A percentile compares a stretch with the other conserved stretches of the same genome.
Evolutionary conservation across 108 stramenopile genomes (phyloP).

Genomic region (Skeletonema marinoi): DNA sequence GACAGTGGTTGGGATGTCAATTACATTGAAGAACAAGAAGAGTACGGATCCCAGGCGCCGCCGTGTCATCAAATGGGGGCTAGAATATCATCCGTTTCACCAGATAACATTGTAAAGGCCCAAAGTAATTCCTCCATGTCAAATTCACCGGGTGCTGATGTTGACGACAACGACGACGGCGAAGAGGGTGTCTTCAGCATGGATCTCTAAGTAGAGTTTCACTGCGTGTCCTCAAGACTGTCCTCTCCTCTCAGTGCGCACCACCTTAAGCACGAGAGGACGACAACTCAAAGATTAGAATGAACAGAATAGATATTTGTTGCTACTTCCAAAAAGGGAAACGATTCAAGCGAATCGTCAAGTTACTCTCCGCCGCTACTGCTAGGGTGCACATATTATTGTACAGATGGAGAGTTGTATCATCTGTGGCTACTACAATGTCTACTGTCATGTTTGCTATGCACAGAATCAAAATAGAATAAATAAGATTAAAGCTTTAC

Average conservation of each 20-base stretch:
- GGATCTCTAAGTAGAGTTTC: constrained; percentile 10
- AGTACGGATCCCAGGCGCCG: neutral
- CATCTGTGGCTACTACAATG: neutral
- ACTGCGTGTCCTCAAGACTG: neutral
- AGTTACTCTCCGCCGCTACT: neutral
- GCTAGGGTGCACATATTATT: neutral
- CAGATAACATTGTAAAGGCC: neutral
- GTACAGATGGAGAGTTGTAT: neutral
- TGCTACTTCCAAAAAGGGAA: neutral
- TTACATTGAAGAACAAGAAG: constrained; percentile 2
- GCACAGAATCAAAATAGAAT: neutral
- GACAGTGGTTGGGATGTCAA: constrained; percentile 17
- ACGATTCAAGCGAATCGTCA: neutral
- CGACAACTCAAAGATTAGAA: neutral
- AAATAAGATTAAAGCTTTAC: neutral
- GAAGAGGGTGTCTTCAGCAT: constrained; percentile 11
- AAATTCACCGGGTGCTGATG: neutral
- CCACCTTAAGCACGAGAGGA: neutral
- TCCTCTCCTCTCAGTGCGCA: neutral
- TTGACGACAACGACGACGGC: neutral
- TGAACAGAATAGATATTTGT: neutral
- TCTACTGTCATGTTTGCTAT: neutral
- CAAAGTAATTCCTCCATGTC: constrained; percentile 4
- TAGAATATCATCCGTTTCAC: neutral
- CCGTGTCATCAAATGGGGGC: neutral